phyloP scores from a whole-genome alignment of 495 filamentous ascomycete species.

The Penicillium verhagenii region DNA sequence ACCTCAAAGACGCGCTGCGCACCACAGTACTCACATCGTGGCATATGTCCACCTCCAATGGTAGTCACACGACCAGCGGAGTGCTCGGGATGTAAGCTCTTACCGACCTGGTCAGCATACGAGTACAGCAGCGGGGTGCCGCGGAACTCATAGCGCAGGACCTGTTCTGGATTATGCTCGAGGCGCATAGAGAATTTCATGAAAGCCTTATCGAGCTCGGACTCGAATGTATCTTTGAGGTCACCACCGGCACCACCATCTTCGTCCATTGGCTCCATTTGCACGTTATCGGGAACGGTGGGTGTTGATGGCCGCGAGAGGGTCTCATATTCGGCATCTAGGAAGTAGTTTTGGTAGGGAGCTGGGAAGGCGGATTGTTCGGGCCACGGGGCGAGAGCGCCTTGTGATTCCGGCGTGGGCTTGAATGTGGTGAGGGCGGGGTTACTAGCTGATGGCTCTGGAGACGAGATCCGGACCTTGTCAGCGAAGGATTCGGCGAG shows the following conservation, averaged over 20 bases:
- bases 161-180: conserved; percentile 89
- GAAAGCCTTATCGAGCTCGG: conserved; percentile 80
- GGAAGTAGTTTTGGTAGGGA: conserved; percentile 72
- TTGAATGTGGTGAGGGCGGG: conserved; percentile 35
- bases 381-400: conserved; percentile 68
- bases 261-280: conserved; percentile 58
- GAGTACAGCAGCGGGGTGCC: conserved; percentile 81
- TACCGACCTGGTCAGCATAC: conserved; percentile 71
- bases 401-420: conserved; percentile 31
- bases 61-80: conserved; percentile 27
- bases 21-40: conserved; percentile 75
- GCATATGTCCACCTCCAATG: conserved; percentile 48
- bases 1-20: conserved; percentile 80
- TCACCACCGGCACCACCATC: conserved; percentile 55
- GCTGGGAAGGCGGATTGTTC: conserved; percentile 57
- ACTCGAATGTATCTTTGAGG: conserved; percentile 81
- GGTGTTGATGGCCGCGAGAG: conserved; percentile 53
- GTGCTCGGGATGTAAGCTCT: conserved; percentile 49
- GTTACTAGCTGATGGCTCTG: conserved; percentile 8
- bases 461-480: conserved; percentile 56
- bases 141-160: conserved; percentile 86
- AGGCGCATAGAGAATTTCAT: conserved; percentile 85
- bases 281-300: conserved; percentile 46
- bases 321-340: conserved; percentile 92
- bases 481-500: conserved; percentile 74